Evolutionary conservation across 306 rosid genomes (phyloP).

Genomic region (Vigna mungo): DNA sequence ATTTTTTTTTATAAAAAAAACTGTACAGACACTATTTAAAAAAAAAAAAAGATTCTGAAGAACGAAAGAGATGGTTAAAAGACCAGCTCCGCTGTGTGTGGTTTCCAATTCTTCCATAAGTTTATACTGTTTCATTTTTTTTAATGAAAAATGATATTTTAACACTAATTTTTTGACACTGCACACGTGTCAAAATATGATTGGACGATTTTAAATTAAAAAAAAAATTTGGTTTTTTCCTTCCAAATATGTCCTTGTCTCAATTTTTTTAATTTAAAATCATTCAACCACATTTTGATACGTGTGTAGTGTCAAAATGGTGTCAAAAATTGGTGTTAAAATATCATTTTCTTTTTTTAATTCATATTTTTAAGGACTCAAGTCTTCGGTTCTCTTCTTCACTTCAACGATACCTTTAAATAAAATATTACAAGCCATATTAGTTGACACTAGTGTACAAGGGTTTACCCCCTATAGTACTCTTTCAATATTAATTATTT

Average conservation of each 20-base stretch:
- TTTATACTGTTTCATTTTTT: not conserved
- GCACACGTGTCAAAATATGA: too few species aligned
- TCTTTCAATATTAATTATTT: not conserved
- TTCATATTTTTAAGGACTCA: constrained; percentile 15
- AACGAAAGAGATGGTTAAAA: constrained; percentile 15
- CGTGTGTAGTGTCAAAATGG: too few species aligned
- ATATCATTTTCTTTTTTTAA: too few species aligned
- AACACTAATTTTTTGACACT: too few species aligned
- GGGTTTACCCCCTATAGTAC: not conserved
- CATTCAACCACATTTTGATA: too few species aligned
- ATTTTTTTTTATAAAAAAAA: not conserved
- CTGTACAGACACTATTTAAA: not conserved
- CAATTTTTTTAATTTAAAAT: too few species aligned
- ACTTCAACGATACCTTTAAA: constrained; percentile 1
- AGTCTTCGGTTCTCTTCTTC: constrained; percentile 18
- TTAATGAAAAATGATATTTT: too few species aligned
- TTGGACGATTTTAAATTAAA: too few species aligned
- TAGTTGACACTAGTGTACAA: constrained; percentile 3
- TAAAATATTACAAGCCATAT: not conserved
- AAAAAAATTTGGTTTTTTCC: too few species aligned
- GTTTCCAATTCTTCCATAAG: constrained; percentile 21
- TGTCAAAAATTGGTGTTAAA: too few species aligned
- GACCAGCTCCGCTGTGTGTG: not conserved
- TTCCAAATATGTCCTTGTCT: too few species aligned
- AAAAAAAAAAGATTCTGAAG: not conserved